A percentile compares a stretch with the other conserved stretches of the same genome.
phyloP scores from a whole-genome alignment of 2,329 filamentous ascomycete genomes.

The Grosmannia clavigera region DNA sequence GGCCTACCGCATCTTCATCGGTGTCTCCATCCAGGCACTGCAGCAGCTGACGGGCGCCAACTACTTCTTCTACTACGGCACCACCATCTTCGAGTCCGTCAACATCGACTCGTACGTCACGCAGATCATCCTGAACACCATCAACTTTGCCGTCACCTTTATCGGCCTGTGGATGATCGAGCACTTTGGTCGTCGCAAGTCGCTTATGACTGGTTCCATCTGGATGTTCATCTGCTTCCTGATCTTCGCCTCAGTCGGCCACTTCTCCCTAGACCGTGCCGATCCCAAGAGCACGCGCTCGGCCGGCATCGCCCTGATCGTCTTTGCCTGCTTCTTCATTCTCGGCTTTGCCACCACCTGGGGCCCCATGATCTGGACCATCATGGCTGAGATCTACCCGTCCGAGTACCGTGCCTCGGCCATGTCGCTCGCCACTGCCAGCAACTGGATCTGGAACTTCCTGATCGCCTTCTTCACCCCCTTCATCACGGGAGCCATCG shows the following conservation, averaged over 20 bases:
- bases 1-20: constrained; percentile 51
- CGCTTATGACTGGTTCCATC: constrained; percentile 50
- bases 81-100: constrained; percentile 53
- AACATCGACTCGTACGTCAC: constrained; percentile 56
- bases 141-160: constrained; percentile 43
- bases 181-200: constrained; percentile 54
- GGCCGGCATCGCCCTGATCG: constrained; percentile 55
- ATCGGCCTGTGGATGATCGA: constrained; percentile 57
- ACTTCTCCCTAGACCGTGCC: constrained; percentile 25
- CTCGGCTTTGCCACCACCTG: constrained; percentile 46
- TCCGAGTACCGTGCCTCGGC: constrained; percentile 12
- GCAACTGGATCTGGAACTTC: constrained; percentile 51
- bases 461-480: constrained; percentile 19
- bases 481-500: constrained; percentile 43
- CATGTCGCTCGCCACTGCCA: constrained; percentile 17
- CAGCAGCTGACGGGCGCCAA: constrained; percentile 56
- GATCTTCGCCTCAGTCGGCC: constrained; percentile 48
- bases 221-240: constrained; percentile 57
- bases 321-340: constrained; percentile 64
- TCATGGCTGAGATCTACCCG: constrained; percentile 13
- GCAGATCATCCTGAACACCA: constrained; percentile 43
- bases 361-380: constrained; percentile 14
- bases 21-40: constrained; percentile 49
- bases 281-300: constrained; percentile 22
- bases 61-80: constrained; percentile 48